Conservation (phyloP, 2,329 filamentous ascomycete species). For the Exophiala phaeomuriformis region DNA sequence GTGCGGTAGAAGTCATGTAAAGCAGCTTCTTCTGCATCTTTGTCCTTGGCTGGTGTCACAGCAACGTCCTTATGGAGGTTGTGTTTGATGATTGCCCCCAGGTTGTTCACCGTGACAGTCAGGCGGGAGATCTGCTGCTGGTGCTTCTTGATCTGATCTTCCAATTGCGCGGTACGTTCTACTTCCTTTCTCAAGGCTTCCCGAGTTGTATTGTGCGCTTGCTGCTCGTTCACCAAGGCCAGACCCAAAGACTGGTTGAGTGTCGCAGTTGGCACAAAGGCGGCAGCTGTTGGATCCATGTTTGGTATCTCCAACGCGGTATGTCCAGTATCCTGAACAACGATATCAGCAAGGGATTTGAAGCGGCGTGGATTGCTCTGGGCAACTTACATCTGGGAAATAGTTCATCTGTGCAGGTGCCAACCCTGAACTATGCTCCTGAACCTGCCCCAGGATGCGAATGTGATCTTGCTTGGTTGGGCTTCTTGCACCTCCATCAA, state of each 20-base stretch:
- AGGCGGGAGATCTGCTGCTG: conserved; percentile 16
- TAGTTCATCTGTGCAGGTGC: not conserved
- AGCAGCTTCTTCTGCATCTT: conserved; percentile 5
- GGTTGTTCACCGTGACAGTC: conserved; percentile 16
- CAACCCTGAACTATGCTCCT: not conserved
- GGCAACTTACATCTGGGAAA: conserved; percentile 9
- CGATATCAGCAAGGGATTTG: too few relatives aligned
- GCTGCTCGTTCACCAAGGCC: conserved; percentile 22
- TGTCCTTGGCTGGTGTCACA: not conserved
- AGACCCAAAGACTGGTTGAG: conserved; percentile 15
- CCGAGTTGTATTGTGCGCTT: conserved; percentile 20
- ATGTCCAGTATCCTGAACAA: not conserved
- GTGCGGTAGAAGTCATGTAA: conserved; percentile 14
- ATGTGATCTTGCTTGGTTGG: conserved; percentile 8
- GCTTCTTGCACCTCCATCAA: conserved; percentile 17
- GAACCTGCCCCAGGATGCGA: not conserved
- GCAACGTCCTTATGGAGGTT: conserved; percentile 5
- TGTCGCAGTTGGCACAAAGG: conserved; percentile 6
- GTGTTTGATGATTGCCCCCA: conserved; percentile 22
- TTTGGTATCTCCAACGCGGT: not conserved
- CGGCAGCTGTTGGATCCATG: conserved; percentile 12
- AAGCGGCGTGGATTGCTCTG: not conserved
- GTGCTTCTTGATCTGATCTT: conserved; percentile 11
- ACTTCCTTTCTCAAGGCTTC: conserved; percentile 14
- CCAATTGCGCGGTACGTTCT: conserved; percentile 4